Evolutionary conservation across 2,329 filamentous ascomycete species (phyloP).

Genomic region (Xenosphaeropsis pyriputrescens): DNA sequence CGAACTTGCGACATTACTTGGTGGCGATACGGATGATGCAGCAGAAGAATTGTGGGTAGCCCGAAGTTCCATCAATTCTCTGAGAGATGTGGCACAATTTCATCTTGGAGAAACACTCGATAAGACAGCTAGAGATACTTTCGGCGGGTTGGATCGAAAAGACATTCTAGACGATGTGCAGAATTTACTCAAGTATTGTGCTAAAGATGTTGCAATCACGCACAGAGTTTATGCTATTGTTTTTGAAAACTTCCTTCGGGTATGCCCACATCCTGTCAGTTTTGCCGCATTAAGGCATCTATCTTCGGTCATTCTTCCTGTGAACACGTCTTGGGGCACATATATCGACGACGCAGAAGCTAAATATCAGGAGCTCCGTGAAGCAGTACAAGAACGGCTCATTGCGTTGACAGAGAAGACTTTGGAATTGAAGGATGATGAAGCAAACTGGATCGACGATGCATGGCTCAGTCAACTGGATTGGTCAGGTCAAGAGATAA

Average conservation of each 20-base stretch:
- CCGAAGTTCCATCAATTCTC: conserved; percentile 84
- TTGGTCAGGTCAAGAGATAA: conserved; percentile 88
- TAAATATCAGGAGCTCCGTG: conserved; percentile 64
- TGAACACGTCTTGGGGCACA: conserved; percentile 74
- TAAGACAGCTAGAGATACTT: conserved; percentile 75
- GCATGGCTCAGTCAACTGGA: conserved; percentile 90
- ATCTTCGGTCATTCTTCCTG: conserved; percentile 83
- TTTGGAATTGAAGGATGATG: conserved; percentile 53
- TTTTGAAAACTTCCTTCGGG: conserved; percentile 76
- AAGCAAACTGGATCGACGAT: conserved; percentile 59
- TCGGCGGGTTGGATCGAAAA: conserved; percentile 63
- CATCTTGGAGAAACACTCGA: conserved; percentile 87
- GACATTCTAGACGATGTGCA: conserved; percentile 61
- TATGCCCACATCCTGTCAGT: conserved; percentile 92
- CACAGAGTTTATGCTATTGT: conserved; percentile 91
- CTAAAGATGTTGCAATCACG: conserved; percentile 83
- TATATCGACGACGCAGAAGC: conserved; percentile 77
- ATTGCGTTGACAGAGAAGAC: conserved; percentile 63
- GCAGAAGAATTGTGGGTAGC: conserved; percentile 85
- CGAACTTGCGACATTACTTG: conserved; percentile 57
- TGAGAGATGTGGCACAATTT: conserved; percentile 91
- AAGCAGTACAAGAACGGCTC: conserved; percentile 66
- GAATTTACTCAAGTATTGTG: conserved; percentile 83
- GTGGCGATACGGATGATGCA: conserved; percentile 64
- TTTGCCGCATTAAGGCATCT: conserved; percentile 88